A percentile compares a stretch with the other conserved stretches of the same genome.
These are phyloP conservation scores for Botryosphaeria agaves DNA, from an alignment of 2,329 filamentous ascomycete genomes.

Conservation along the genomic window DNA sequence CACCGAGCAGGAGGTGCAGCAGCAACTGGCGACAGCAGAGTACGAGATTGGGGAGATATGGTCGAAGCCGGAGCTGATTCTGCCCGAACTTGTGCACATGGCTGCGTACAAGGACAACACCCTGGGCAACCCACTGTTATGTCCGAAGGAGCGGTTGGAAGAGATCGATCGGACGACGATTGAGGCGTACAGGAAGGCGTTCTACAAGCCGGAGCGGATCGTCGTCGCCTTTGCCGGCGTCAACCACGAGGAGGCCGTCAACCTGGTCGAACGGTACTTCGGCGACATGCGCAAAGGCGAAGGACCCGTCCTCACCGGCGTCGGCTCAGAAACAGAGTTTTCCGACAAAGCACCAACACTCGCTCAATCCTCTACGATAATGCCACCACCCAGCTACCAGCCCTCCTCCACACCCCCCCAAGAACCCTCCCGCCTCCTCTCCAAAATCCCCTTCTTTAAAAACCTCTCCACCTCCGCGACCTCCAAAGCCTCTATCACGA, in stretches of 20 bases:
- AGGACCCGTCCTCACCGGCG: slow-evolving; percentile 32
- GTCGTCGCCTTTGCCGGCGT: slow-evolving; percentile 93
- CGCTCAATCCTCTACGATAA: slow-evolving; percentile 15
- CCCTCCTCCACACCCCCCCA: slow-evolving; percentile 24
- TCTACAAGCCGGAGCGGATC: slow-evolving; percentile 79
- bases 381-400: slow-evolving; percentile 19
- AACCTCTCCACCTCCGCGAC: slow-evolving; percentile 63
- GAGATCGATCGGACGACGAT: slow-evolving; percentile 60
- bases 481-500: slow-evolving; percentile 34
- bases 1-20: slow-evolving; percentile 68
- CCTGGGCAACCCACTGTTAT: slow-evolving; percentile 80
- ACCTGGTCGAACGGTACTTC: slow-evolving; percentile 69
- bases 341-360: slow-evolving; percentile 7
- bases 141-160: slow-evolving; percentile 64
- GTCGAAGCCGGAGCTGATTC: slow-evolving; percentile 89
- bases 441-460: slow-evolving; percentile 79
- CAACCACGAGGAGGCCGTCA: slow-evolving; percentile 62
- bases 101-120: slow-evolving; percentile 95
- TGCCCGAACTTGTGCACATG: slow-evolving; percentile 89
- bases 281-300: slow-evolving; percentile 61
- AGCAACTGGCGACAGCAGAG: slow-evolving; percentile 78
- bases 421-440: slow-evolving; percentile 51
- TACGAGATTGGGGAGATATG: slow-evolving; percentile 97
- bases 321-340: slow-evolving; percentile 38
- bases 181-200: slow-evolving; percentile 60